These are phyloP conservation scores for Metschnikowia matae DNA, from an alignment of 805 yeast genomes.

Conservation along the genomic window DNA sequence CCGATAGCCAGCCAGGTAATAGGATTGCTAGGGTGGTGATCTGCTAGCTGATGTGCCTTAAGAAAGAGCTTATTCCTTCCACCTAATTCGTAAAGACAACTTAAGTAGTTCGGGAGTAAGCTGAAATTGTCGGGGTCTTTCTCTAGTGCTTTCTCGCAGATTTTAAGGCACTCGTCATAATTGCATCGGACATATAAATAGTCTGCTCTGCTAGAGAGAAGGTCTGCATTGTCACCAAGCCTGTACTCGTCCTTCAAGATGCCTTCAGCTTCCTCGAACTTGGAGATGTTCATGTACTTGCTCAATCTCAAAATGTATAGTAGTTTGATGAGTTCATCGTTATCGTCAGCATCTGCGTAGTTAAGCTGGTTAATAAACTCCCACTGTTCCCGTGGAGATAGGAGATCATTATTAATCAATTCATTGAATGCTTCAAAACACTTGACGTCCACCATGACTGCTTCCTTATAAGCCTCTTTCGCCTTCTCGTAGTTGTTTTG, in stretches of 20 bases:
- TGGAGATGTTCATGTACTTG: slow-evolving; percentile 59
- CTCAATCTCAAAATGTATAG: slow-evolving; percentile 74
- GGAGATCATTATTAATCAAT: slow-evolving; percentile 62
- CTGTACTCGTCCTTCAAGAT: slow-evolving; percentile 68
- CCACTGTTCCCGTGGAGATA: slow-evolving; percentile 88
- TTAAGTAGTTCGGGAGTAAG: slow-evolving; percentile 71
- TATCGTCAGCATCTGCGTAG: slow-evolving; percentile 72
- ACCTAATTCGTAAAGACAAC: slow-evolving; percentile 81
- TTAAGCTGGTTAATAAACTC: slow-evolving; percentile 60
- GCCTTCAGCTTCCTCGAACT: slow-evolving; percentile 61
- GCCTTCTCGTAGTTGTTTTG: slow-evolving; percentile 84
- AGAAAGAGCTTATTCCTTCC: slow-evolving; percentile 77
- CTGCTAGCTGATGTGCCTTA: slow-evolving; percentile 81
- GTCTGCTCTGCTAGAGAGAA: slow-evolving; percentile 66
- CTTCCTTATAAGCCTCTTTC: slow-evolving; percentile 81
- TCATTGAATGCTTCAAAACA: slow-evolving; percentile 91
- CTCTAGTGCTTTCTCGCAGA: slow-evolving; percentile 60
- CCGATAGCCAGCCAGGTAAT: slow-evolving; percentile 93
- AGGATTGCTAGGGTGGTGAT: slow-evolving; percentile 72
- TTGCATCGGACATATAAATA: slow-evolving; percentile 68
- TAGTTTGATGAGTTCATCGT: slow-evolving; percentile 72
- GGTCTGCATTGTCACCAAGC: slow-evolving; percentile 64
- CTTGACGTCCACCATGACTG: slow-evolving; percentile 80
- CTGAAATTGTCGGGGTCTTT: slow-evolving; percentile 69
- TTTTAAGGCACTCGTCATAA: slow-evolving; percentile 66